phyloP scores from a whole-genome alignment of 75 land plant species.

The Ceratopteris richardii region DNA sequence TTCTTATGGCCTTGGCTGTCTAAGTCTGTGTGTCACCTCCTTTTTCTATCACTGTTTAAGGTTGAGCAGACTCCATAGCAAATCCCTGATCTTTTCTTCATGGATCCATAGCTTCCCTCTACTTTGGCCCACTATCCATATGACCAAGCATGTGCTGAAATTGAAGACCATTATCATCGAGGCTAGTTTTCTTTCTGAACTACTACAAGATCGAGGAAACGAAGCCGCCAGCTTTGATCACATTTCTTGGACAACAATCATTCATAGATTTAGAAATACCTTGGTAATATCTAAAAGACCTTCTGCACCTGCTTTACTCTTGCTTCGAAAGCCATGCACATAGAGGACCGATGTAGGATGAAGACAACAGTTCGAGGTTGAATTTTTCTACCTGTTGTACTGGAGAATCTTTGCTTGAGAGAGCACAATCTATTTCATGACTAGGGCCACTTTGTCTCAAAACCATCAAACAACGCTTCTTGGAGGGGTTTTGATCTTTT shows the following conservation, averaged over 20 bases:
- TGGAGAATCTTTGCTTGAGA: too few relatives aligned
- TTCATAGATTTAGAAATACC: slow-evolving; percentile 35
- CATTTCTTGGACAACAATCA: slow-evolving; percentile 24
- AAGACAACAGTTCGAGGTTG: too few relatives aligned
- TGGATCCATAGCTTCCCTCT: slow-evolving; percentile 25
- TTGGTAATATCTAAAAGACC: slow-evolving; percentile 47
- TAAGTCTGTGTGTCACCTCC: slow-evolving; percentile 37
- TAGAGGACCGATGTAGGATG: too few relatives aligned
- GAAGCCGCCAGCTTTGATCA: slow-evolving; percentile 50
- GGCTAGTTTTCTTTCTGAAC: slow-evolving; percentile 16
- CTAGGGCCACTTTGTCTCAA: too few relatives aligned
- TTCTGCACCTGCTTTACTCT: slow-evolving; percentile 89
- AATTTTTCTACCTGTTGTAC: too few relatives aligned
- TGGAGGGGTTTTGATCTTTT: too few relatives aligned
- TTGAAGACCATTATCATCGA: slow-evolving; percentile 9
- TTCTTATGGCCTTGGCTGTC: slow-evolving; percentile 71
- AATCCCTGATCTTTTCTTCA: slow-evolving; percentile 23
- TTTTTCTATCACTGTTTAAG: slow-evolving; percentile 46
- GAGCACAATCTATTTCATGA: too few relatives aligned
- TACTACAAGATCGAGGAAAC: slow-evolving; percentile 32
- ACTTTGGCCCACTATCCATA: slow-evolving; percentile 53
- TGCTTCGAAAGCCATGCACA: too few relatives aligned
- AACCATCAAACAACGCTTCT: too few relatives aligned
- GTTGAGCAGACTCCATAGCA: slow-evolving; percentile 33
- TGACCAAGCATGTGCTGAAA: slow-evolving; percentile 70